Evolutionary conservation across 257 asterid species (phyloP).

Genomic region (Fraxinus anomala): DNA sequence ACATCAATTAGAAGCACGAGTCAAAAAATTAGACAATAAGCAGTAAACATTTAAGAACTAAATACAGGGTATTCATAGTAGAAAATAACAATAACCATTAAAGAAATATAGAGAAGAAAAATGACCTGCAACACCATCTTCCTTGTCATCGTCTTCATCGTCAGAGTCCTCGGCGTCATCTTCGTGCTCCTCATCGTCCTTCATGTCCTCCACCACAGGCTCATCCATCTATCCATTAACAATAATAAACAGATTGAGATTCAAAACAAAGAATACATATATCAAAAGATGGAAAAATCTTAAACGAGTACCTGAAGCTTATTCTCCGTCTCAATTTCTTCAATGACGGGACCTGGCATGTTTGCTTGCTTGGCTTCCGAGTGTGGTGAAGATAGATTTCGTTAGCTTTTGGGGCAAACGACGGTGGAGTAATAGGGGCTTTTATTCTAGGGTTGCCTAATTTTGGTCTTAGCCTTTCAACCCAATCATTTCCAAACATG

Average conservation of each 20-base stretch:
- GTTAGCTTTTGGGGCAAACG: not conserved
- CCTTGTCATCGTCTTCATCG: slow-evolving; percentile 10
- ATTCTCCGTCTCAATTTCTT: slow-evolving; percentile 18
- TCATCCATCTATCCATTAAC: slow-evolving; percentile 4
- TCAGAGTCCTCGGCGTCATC: slow-evolving; percentile 10
- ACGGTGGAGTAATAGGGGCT: not conserved
- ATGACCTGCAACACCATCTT: slow-evolving; percentile 11
- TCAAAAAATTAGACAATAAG: not conserved
- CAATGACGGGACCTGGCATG: slow-evolving; percentile 20
- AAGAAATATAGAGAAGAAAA: not conserved
- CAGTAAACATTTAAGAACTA: not conserved
- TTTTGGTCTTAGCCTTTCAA: no score
- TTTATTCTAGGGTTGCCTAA: not conserved
- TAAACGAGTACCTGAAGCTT: slow-evolving; percentile 14
- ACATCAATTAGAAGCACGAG: not conserved
- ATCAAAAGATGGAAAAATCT: not conserved
- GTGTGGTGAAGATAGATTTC: not conserved
- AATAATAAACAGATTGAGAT: not conserved
- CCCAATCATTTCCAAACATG: no score
- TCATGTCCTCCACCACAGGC: slow-evolving; percentile 14
- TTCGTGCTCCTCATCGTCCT: slow-evolving; percentile 16
- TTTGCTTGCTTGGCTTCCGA: not conserved
- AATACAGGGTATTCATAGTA: not conserved
- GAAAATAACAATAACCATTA: not conserved
- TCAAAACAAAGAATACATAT: not conserved